Evolutionary conservation across 331 rosid species (phyloP).

Genomic region (Acacia concinna): DNA sequence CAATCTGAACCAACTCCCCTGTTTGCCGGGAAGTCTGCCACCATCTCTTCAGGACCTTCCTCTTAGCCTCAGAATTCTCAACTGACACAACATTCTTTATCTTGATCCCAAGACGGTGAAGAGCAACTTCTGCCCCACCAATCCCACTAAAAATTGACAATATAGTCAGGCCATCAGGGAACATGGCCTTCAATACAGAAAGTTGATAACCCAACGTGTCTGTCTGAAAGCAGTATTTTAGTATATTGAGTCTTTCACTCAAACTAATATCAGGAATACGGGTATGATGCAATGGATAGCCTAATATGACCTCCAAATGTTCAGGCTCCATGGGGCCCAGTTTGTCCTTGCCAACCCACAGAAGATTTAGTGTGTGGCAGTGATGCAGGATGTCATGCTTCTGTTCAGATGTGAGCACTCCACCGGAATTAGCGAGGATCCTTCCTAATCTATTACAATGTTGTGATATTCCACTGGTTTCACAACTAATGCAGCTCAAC

Average conservation of each 20-base stretch:
- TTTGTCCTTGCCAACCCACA: constrained; percentile 71
- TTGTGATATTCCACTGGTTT: constrained; percentile 55
- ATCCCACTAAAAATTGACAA: constrained; percentile 78
- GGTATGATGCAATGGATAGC: constrained; percentile 80
- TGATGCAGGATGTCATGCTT: constrained; percentile 68
- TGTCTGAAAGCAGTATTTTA: constrained; percentile 76
- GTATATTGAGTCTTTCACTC: constrained; percentile 58
- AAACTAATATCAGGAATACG: constrained; percentile 41
- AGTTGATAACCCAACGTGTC: constrained; percentile 79
- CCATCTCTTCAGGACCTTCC: constrained; percentile 79
- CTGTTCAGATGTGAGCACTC: constrained; percentile 55
- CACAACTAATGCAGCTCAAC: constrained; percentile 62
- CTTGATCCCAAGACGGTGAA: constrained; percentile 70
- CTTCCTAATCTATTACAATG: constrained; percentile 68
- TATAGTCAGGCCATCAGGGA: constrained; percentile 66
- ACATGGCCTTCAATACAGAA: constrained; percentile 68
- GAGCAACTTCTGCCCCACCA: constrained; percentile 83
- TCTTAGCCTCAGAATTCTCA: constrained; percentile 62
- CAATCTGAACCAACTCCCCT: constrained; percentile 73
- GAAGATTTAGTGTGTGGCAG: constrained; percentile 63
- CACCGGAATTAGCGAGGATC: constrained; percentile 49
- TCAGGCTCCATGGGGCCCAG: constrained; percentile 67
- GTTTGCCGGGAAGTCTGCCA: constrained; percentile 66
- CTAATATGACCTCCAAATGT: constrained; percentile 66
- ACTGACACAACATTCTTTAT: constrained; percentile 73